Conservation (phyloP, 345 rosid genomes). For the Ricinus communis region DNA sequence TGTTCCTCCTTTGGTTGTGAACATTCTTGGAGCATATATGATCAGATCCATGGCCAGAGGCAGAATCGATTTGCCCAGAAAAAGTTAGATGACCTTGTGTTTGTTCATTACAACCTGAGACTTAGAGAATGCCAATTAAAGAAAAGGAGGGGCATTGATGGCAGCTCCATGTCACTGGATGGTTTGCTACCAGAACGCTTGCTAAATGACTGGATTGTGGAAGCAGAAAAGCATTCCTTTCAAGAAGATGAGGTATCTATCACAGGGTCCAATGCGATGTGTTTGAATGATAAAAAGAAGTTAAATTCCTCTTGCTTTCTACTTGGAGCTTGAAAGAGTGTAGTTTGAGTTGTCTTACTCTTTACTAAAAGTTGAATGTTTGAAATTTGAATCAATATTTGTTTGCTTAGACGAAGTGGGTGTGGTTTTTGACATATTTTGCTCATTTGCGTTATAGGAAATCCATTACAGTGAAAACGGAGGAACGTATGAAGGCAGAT, state of each 20-base stretch:
- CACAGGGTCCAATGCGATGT: background rate
- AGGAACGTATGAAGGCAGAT: slow-evolving; percentile 14
- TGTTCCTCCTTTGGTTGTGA: slow-evolving; percentile 44
- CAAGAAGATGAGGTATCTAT: slow-evolving; percentile 32
- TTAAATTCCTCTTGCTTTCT: background rate
- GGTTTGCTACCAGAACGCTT: slow-evolving; percentile 20
- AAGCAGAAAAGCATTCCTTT: slow-evolving; percentile 23
- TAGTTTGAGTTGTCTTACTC: no score
- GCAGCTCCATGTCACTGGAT: slow-evolving; percentile 25
- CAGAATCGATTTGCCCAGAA: slow-evolving; percentile 34
- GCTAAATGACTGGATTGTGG: slow-evolving; percentile 32
- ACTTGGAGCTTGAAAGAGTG: no score
- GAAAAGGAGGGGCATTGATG: slow-evolving; percentile 21
- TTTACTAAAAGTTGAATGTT: no score
- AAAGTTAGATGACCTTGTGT: slow-evolving; percentile 39
- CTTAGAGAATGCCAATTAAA: slow-evolving; percentile 35
- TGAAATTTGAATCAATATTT: no score
- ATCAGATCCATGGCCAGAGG: slow-evolving; percentile 38
- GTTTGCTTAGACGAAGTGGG: no score
- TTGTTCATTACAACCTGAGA: slow-evolving; percentile 44
- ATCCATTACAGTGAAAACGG: slow-evolving; percentile 21
- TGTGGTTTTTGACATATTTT: background rate
- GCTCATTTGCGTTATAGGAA: no score
- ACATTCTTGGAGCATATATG: slow-evolving; percentile 51
- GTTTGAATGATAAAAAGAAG: background rate